Evolutionary conservation across 805 yeast species (phyloP).

Genomic region (Metschnikowia lachancei): DNA sequence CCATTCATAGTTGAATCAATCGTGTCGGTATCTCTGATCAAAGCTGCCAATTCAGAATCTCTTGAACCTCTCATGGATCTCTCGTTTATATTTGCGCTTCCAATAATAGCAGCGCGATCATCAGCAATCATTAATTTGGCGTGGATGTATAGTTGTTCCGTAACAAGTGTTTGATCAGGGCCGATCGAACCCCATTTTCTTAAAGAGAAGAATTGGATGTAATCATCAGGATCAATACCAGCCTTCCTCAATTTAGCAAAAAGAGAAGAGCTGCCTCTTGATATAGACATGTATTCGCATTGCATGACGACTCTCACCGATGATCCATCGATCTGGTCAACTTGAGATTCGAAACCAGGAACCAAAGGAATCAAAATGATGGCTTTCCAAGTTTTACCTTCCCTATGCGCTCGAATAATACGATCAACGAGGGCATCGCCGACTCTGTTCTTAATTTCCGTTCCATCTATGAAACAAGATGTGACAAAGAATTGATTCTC

Average conservation of each 20-base stretch:
- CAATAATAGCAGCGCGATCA: constrained; percentile 89
- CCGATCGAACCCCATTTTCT: constrained; percentile 97
- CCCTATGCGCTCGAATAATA: constrained; percentile 81
- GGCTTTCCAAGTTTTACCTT: constrained; percentile 82
- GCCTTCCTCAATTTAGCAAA: constrained; percentile 74
- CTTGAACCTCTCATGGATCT: constrained; percentile 92
- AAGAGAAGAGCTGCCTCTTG: constrained; percentile 84
- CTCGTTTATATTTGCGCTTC: constrained; percentile 96
- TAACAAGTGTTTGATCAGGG: constrained; percentile 63
- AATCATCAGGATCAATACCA: constrained; percentile 86
- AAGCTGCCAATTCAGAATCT: constrained; percentile 91
- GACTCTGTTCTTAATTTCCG: constrained; percentile 77
- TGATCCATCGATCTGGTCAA: constrained; percentile 90
- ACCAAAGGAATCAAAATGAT: constrained; percentile 87
- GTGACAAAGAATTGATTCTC: constrained; percentile 96
- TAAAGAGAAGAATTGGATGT: constrained; percentile 86
- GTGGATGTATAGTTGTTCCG: constrained; percentile 92
- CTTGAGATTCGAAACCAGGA: constrained; percentile 96
- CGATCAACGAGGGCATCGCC: constrained; percentile 98
- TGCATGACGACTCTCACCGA: constrained; percentile 95
- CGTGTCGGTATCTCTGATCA: constrained; percentile 79
- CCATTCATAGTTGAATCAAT: constrained; percentile 77
- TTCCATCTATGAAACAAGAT: constrained; percentile 82
- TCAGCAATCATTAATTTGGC: constrained; percentile 91
- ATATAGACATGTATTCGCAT: constrained; percentile 90